A percentile compares a stretch with the other conserved stretches of the same genome.
These are phyloP conservation scores for Clarireedia paspali DNA, from an alignment of 2,329 filamentous ascomycete species.

Conservation along the genomic window DNA sequence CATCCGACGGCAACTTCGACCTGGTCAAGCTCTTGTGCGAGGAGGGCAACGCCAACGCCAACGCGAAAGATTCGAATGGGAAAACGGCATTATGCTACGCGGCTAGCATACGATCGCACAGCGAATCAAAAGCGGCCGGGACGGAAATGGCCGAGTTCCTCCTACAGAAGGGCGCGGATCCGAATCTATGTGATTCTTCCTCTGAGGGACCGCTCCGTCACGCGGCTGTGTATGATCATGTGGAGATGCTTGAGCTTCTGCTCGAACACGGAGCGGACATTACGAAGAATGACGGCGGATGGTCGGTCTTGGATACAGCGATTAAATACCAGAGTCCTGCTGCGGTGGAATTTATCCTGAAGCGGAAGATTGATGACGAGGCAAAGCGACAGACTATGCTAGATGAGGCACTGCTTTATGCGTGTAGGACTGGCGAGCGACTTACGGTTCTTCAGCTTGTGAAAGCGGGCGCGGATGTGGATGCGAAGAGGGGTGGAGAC, in stretches of 20 bases:
- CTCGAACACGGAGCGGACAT: conserved; percentile 14
- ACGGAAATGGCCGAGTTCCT: conserved; percentile 12
- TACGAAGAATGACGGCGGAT: not conserved
- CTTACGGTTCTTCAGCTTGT: conserved; percentile 6
- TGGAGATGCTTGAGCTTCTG: conserved; percentile 8
- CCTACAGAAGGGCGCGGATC: conserved; percentile 11
- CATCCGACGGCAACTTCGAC: conserved; percentile 11
- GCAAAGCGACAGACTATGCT: not conserved
- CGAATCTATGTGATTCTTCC: conserved; percentile 3
- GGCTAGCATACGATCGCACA: conserved; percentile 2
- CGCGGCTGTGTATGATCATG: conserved; percentile 1
- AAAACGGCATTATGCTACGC: conserved; percentile 11
- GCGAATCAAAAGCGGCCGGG: not conserved
- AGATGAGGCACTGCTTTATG: conserved; percentile 2
- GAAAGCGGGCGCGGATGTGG: conserved; percentile 10
- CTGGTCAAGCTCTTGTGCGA: conserved; percentile 11
- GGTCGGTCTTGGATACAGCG: conserved; percentile 2
- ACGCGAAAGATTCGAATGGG: conserved; percentile 3
- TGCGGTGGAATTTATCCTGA: conserved; percentile 3
- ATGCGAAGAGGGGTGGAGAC: not conserved
- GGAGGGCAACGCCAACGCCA: conserved; percentile 8
- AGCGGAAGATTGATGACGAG: not conserved
- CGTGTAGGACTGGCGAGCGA: conserved; percentile 1
- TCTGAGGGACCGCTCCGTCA: conserved; percentile 9
- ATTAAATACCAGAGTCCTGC: conserved; percentile 10